Base-by-base conservation (phyloP, 2,329 filamentous ascomycete species). In the Xylariaceae sp. region DNA sequence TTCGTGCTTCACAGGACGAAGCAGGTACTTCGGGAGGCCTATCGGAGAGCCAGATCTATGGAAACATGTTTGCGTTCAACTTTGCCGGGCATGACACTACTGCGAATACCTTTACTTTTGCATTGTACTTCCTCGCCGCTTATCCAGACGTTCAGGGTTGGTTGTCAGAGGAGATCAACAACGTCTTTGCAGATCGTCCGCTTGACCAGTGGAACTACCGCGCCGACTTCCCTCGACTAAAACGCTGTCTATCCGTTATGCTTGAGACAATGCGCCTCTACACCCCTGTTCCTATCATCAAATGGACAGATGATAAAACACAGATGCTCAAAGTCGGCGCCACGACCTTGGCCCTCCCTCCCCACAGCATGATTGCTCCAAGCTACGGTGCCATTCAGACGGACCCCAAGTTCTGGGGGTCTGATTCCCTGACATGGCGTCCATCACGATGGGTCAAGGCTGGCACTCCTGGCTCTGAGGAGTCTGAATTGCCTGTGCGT, bases 21-120 rank as follows among this genome's bases (percentile, higher is more conserved):
- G 32, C 46, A 6, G 33, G 31, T 28, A 38, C 12, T 15, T 32
- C 31, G 5, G 52, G 51, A 25, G 39, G 52, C 9, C 50, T 62
- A 19, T 63, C 49, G 1, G 58, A 63, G 29, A 38, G 41, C 1
- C 68, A 73, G 37, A 62, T 73, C 5, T 64, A 50, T 13, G 41
- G 45, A 15, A 45, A 45, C 21, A 44, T 49, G 38, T 45, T 45
- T n/a, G 36, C 30, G 9, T 42, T 42, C 32, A 49, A 43, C 31
- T 49, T 49, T 31, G 68, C 69, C 0, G 69, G 69, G 1, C 66
- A 71, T 36, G 68, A 73, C 37, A 71, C 68, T 0, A 68, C 67
- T 0, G 64, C 68, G 1, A 60, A 66, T 18, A 61, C 61, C 0
- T 44, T 71, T 5, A 56, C 58, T 1, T 70, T 60, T 32, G 50